Percentiles rank a stretch among this genome's conserved stretches.
Evolutionary conservation across 2,329 filamentous ascomycete species (phyloP).

Genomic region (Pseudocercospora vitis): DNA sequence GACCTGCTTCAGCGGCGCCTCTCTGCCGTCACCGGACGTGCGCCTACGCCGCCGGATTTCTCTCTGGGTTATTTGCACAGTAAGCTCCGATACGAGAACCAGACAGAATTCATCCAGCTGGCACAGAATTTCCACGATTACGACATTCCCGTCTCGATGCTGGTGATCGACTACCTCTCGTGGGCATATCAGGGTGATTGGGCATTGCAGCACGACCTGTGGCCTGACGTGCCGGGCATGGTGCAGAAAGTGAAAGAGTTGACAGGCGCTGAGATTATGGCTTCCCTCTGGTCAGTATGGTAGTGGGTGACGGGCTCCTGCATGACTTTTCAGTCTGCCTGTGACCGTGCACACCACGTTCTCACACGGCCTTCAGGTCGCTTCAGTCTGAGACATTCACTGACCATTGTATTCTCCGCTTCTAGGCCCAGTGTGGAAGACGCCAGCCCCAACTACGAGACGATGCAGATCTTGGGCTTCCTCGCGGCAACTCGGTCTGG

Average conservation of each 20-base stretch:
- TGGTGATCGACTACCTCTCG: constrained; percentile 37
- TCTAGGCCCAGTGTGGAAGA: constrained; percentile 37
- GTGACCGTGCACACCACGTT: no score
- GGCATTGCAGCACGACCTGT: constrained; percentile 34
- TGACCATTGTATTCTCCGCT: no score
- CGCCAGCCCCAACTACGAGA: constrained; percentile 32
- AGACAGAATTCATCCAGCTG: constrained; percentile 34
- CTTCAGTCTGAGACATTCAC: no score
- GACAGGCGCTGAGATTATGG: constrained; percentile 34
- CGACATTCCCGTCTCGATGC: constrained; percentile 35
- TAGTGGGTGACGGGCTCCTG: no score
- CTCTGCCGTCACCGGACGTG: constrained; percentile 34
- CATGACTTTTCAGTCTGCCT: no score
- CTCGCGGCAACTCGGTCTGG: constrained; percentile 34
- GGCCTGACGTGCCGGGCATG: constrained; percentile 31
- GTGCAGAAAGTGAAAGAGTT: background rate
- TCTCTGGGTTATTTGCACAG: constrained; percentile 37
- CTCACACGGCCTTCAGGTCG: no score
- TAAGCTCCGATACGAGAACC: constrained; percentile 38
- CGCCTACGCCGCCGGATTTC: constrained; percentile 34
- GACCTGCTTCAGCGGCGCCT: constrained; percentile 33
- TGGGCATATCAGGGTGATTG: constrained; percentile 39
- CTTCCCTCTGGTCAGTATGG: constrained; percentile 37
- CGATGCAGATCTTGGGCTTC: constrained; percentile 32
- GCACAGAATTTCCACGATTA: constrained; percentile 35